A percentile compares a stretch with the other conserved stretches of the same genome.
Conservation (phyloP, 805 yeast genomes). For the Cyberlindnera xylosilytica region DNA sequence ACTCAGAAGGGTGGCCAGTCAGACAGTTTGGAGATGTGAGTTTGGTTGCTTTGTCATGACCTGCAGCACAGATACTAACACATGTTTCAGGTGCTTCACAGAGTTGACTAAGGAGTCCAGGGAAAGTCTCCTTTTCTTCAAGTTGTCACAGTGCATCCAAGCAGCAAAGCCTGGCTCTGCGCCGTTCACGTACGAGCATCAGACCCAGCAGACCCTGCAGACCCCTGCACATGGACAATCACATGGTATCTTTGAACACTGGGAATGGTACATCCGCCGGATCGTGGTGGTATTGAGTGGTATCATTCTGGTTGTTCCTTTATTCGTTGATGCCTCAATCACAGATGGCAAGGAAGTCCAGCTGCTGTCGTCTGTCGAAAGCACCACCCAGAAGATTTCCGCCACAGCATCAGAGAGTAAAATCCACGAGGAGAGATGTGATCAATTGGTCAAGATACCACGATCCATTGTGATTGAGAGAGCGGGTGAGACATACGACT, state of each 20-base stretch:
- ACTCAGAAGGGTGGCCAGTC: background rate
- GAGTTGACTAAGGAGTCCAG: slow-evolving; percentile 8
- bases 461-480: too few relatives aligned
- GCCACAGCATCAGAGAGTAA: too few relatives aligned
- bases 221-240: too few relatives aligned
- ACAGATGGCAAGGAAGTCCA: too few relatives aligned
- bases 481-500: slow-evolving; percentile 6
- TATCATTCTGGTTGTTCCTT: background rate
- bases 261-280: background rate
- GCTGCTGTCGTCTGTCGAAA: too few relatives aligned
- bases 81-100: slow-evolving; percentile 12
- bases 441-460: too few relatives aligned
- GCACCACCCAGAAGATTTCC: too few relatives aligned
- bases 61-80: too few relatives aligned
- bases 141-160: slow-evolving; percentile 7
- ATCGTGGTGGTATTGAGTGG: background rate
- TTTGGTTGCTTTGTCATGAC: too few relatives aligned
- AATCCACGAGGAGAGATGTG: too few relatives aligned
- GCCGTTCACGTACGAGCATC: background rate
- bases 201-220: too few relatives aligned
- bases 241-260: background rate
- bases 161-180: background rate
- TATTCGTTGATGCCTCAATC: background rate
- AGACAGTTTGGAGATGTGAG: slow-evolving; percentile 1
- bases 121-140: slow-evolving; percentile 8